phyloP scores from a whole-genome alignment of 371 early-diverging fungal genomes.

The Batkoa obscura region DNA sequence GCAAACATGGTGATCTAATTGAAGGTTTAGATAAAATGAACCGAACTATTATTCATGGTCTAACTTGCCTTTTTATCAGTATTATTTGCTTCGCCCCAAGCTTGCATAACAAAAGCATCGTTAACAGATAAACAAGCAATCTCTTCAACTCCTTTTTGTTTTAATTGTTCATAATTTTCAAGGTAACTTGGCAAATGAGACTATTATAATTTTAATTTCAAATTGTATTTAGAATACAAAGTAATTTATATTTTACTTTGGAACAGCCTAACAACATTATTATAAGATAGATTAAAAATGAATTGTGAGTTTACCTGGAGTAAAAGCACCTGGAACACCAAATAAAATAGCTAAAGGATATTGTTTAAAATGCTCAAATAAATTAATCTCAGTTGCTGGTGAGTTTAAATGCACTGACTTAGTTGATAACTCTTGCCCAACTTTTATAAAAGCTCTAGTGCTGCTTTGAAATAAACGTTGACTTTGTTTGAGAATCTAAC shows the following conservation, averaged over 20 bases:
- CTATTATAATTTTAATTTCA: constrained; percentile 8
- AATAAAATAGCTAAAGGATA: constrained; percentile 25
- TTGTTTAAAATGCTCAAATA: constrained; percentile 19
- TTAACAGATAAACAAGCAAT: constrained; percentile 44
- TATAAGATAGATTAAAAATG: not conserved
- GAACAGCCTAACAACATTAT: constrained; percentile 18
- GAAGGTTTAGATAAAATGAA: too few relatives aligned
- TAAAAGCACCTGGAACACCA: constrained; percentile 40
- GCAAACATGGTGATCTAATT: constrained; percentile 24
- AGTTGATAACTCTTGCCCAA: too few relatives aligned
- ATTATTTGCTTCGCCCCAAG: constrained; percentile 33
- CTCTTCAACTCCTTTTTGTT: constrained; percentile 35
- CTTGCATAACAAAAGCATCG: constrained; percentile 50
- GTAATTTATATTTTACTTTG: constrained; percentile 11
- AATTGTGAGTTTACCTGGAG: constrained; percentile 19
- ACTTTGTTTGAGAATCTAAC: too few relatives aligned
- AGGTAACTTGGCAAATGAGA: constrained; percentile 50
- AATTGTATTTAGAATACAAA: not conserved
- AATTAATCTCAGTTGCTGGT: constrained; percentile 1
- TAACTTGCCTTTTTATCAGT: constrained; percentile 12
- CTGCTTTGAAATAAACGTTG: too few relatives aligned
- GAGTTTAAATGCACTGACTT: too few relatives aligned
- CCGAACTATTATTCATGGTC: too few relatives aligned
- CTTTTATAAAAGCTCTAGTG: too few relatives aligned
- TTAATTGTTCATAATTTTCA: constrained; percentile 25